These are phyloP conservation scores for Echinochloa phyllopogon DNA, from an alignment of 176 grass and related monocot genomes.

Conservation along the genomic window DNA sequence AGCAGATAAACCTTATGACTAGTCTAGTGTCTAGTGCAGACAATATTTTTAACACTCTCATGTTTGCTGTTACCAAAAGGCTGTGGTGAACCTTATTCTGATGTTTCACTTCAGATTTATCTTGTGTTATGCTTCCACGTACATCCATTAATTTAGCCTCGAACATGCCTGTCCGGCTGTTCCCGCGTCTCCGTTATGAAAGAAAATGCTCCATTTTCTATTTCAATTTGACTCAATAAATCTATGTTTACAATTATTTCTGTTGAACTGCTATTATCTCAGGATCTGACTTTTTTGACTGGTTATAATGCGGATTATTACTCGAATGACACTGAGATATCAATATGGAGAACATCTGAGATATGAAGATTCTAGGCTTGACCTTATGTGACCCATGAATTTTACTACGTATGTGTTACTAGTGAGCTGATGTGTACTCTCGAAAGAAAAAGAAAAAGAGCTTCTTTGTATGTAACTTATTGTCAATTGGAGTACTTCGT, in stretches of 20 bases:
- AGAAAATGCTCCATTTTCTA: background rate
- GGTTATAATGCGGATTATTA: background rate
- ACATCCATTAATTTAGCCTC: background rate
- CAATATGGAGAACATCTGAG: slow-evolving; percentile 13
- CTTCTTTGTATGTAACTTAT: background rate
- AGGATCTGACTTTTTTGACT: background rate
- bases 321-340: background rate
- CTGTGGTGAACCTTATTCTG: background rate
- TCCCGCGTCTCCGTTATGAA: background rate
- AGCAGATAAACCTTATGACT: background rate
- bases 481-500: background rate
- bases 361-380: background rate
- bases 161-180: background rate
- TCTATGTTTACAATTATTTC: background rate
- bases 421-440: background rate
- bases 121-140: background rate
- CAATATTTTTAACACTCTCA: background rate
- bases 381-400: background rate
- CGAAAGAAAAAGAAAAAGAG: background rate
- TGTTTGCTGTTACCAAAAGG: background rate
- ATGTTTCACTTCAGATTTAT: background rate
- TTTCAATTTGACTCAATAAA: background rate
- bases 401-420: background rate
- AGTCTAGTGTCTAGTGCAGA: background rate
- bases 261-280: background rate